phyloP scores from a whole-genome alignment of 805 yeast genomes.

The Scheffersomyces amazonensis region DNA sequence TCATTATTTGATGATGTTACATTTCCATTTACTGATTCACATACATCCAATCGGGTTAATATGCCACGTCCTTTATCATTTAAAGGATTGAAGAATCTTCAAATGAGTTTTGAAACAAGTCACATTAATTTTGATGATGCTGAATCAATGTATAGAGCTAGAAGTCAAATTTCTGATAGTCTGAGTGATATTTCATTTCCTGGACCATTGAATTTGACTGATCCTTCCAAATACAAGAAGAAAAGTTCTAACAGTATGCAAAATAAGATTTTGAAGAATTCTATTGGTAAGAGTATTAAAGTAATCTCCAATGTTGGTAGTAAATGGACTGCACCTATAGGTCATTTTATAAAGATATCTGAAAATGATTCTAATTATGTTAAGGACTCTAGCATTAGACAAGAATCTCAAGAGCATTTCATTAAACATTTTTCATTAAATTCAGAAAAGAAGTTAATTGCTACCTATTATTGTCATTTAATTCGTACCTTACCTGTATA shows the following conservation, averaged over 20 bases:
- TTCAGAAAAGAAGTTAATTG: conserved; percentile 47
- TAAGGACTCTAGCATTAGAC: conserved; percentile 40
- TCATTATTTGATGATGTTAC: background rate
- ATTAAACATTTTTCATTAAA: conserved; percentile 63
- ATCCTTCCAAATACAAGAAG: conserved; percentile 20
- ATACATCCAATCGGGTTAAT: background rate
- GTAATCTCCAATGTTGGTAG: conserved; percentile 26
- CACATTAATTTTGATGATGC: conserved; percentile 19
- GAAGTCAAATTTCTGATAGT: background rate
- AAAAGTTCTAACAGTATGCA: background rate
- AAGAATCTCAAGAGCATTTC: conserved; percentile 55
- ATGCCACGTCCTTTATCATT: conserved; percentile 34
- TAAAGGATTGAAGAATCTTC: conserved; percentile 26
- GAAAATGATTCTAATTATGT: conserved; percentile 50
- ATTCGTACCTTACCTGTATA: conserved; percentile 73
- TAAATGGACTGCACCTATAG: conserved; percentile 58
- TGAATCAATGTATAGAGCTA: conserved; percentile 18
- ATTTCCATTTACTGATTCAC: background rate
- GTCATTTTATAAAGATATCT: conserved; percentile 52
- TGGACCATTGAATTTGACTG: conserved; percentile 23
- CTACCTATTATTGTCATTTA: conserved; percentile 70
- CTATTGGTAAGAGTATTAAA: conserved; percentile 25
- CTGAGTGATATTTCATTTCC: background rate
- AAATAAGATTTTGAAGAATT: conserved; percentile 13
- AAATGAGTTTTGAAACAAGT: conserved; percentile 32